These are phyloP conservation scores for Labyrinthula sp. DNA, from an alignment of 352 stramenopile species.

Conservation along the genomic window DNA sequence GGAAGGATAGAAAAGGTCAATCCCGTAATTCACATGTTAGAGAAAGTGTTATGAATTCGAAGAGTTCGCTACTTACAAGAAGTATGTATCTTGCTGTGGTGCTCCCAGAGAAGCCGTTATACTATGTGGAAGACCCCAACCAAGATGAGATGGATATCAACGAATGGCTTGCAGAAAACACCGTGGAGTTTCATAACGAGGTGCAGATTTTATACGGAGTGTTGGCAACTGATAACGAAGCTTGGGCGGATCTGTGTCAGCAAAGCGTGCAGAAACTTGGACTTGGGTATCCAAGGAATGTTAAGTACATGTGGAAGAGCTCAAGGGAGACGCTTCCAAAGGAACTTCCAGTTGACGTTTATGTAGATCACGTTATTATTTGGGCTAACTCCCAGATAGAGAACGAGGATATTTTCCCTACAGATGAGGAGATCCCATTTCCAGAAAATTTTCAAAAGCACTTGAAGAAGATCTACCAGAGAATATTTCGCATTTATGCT, in stretches of 20 bases:
- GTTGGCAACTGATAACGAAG: slow-evolving; percentile 50
- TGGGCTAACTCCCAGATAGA: slow-evolving; percentile 68
- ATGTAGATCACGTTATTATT: slow-evolving; percentile 72
- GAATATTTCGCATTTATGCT: slow-evolving; percentile 83
- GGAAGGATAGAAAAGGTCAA: too few species aligned
- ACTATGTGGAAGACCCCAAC: too few species aligned
- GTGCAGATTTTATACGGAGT: slow-evolving; percentile 72
- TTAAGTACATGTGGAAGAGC: slow-evolving; percentile 32
- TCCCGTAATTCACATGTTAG: too few species aligned
- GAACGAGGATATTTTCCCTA: slow-evolving; percentile 37
- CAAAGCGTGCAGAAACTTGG: slow-evolving; percentile 40
- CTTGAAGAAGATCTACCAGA: slow-evolving; percentile 73
- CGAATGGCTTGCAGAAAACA: slow-evolving; percentile 71
- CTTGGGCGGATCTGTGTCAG: slow-evolving; percentile 26
- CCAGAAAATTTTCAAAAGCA: slow-evolving; percentile 51
- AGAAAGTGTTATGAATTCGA: too few species aligned
- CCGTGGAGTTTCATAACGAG: slow-evolving; percentile 80
- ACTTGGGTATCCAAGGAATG: slow-evolving; percentile 26
- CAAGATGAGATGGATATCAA: too few species aligned
- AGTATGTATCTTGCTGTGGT: too few species aligned
- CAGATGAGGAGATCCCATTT: slow-evolving; percentile 36
- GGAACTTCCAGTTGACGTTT: slow-evolving; percentile 53
- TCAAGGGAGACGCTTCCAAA: slow-evolving; percentile 31
- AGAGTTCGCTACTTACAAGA: too few species aligned
- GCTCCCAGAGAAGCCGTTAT: too few species aligned